Base-by-base conservation (phyloP, 768 basidiomycete genomes). In the Sarcodon aspratus region DNA sequence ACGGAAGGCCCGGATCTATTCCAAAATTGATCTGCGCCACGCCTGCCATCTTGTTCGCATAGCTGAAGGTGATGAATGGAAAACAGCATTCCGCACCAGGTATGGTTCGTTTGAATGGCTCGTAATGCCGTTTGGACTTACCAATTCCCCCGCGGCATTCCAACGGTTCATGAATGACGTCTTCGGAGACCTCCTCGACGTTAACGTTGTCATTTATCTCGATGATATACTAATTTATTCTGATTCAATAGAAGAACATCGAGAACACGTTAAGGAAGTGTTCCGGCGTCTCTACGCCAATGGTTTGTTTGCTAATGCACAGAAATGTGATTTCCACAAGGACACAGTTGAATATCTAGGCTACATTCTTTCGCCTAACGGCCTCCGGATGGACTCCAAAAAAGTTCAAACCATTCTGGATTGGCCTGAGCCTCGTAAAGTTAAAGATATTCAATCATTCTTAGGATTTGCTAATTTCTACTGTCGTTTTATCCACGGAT, bases 11-110 rank as follows among this genome's bases (percentile, higher is more conserved):
- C 51, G 50, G 8, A 45, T 59, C 32, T 72, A 66, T 52, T 61
- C 64, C 1, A 65, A 65, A 37, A 48, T 75, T 9, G 70, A 76
- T 53, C 59, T 75, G 5, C 51, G 59, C 6, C 59, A 61, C 40
- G 69, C 65, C 0, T 75, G 64, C 52, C 67, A 74, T 53, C 67
- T 69, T 11, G 54, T 75, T 15, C 55, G 67, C 2, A 66, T 72
- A 18, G 49, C 52, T n/a, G 53, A 58, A 9, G 65, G 66, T 0
- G 57, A 68, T 49, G 63, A 67, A 47, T 65, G 63, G 61, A 70
- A 70, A 48, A 69, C 66, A 1, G 66, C 67, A 0, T 72, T 73
- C 58, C 48, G 55, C 9, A 65, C 61, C 3, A 57, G 58, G 46
- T 65, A 63, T 50, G 65, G 69, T n/a, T 58, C 55, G n/a, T 71